These are phyloP conservation scores for Geotrichum siamense DNA, from an alignment of 1,139 yeast species.

Conservation along the genomic window DNA sequence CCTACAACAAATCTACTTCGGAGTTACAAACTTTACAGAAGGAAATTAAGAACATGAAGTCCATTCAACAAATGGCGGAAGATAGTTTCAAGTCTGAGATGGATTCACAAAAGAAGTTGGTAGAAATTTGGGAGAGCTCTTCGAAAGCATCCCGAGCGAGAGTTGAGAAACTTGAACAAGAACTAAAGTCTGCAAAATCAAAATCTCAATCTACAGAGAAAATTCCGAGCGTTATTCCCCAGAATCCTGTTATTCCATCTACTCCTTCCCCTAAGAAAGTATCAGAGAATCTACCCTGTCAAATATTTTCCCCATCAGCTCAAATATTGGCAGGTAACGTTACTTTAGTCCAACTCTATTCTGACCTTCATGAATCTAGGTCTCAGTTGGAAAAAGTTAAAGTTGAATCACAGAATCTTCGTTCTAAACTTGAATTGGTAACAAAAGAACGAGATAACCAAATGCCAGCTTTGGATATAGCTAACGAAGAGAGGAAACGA, in stretches of 20 bases:
- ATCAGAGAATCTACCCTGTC: conserved; percentile 19
- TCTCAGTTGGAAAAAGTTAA: conserved; percentile 64
- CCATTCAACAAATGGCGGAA: conserved; percentile 2
- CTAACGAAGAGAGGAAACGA: conserved; percentile 46
- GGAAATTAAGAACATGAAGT: background rate
- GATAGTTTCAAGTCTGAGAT: conserved; percentile 57
- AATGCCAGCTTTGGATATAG: conserved; percentile 71
- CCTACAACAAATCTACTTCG: background rate
- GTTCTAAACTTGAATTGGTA: conserved; percentile 59
- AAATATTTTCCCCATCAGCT: conserved; percentile 40
- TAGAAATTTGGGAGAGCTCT: conserved; percentile 52
- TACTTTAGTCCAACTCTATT: conserved; percentile 59
- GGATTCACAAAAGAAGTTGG: conserved; percentile 54
- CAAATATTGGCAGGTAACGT: conserved; percentile 47
- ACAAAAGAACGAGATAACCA: conserved; percentile 71
- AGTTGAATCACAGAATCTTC: conserved; percentile 61
- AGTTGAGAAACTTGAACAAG: conserved; percentile 40
- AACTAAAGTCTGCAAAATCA: conserved; percentile 10
- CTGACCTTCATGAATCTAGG: conserved; percentile 57
- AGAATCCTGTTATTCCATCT: conserved; percentile 19
- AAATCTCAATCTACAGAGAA: conserved; percentile 10
- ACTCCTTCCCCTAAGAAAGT: conserved; percentile 2
- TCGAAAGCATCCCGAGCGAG: conserved; percentile 28
- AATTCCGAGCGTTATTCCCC: conserved; percentile 15
- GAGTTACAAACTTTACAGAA: background rate